Base-by-base conservation (phyloP, 2,329 filamentous ascomycete species). In the Kalmusia sp. region DNA sequence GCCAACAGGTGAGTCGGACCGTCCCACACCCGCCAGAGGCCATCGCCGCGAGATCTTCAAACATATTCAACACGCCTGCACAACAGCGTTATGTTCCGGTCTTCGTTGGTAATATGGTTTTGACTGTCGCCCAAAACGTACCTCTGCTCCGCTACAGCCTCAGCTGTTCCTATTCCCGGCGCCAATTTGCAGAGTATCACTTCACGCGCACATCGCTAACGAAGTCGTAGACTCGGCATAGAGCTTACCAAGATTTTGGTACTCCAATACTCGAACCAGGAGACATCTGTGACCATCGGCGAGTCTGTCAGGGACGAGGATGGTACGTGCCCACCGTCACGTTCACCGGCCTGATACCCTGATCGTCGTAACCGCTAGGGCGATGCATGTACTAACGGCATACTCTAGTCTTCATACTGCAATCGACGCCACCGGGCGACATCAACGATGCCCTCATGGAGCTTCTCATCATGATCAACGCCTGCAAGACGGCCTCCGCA, bases 391-490 rank as follows among this genome's bases (percentile, higher is more conserved):
- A 56, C 65, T 73, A 58, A 73, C 63, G 24, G 39, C 47, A 28
- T 48, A 31, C 46, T 33, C 27, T 66, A 87, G 93, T 97, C 71
- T 98, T 97, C 80, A 96, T 98, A 68, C 83, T 98, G 55, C 93
- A 98, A 78, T 96, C 93, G 21, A 96, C 95, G 41, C 89, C 91
- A 34, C 93, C 93, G 2, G 93, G 93, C 73, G 93, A 97, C 73
- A 96, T 98, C 80, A 99, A 99, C 78, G 93, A 98, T 75, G 92
- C 92, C 44, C 84, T 99, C 55, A 98, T 99, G 93, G 93, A 99
- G 78, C 85, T 98, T 31, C 85, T 98, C 63, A 97, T 98, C 78
- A 96, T 97, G 88, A 96, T 97, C 77, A 96, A 96, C 72, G 93
- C 93, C 59, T 97, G 93, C 82, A 89, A 91, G 74, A 91, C 88